Conservation (phyloP, 352 stramenopile species). For the Pythium coloratum region DNA sequence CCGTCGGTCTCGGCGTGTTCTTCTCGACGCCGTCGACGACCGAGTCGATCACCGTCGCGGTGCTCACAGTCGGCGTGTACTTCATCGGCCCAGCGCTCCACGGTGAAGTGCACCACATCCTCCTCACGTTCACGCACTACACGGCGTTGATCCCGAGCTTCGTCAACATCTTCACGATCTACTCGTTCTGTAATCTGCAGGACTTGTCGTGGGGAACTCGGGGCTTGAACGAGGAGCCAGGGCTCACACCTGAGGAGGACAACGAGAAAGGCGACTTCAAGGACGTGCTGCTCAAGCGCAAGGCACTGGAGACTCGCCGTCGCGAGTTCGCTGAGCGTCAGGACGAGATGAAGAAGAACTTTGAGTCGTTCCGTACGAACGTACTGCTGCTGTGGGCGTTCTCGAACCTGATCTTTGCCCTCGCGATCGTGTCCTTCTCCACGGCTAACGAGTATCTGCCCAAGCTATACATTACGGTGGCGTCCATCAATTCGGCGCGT, state of each 20-base stretch:
- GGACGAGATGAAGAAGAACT: slow-evolving; percentile 76
- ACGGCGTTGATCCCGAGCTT: slow-evolving; percentile 85
- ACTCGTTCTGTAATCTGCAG: slow-evolving; percentile 90
- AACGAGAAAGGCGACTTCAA: slow-evolving; percentile 83
- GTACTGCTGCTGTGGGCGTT: slow-evolving; percentile 81
- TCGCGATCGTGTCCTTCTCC: slow-evolving; percentile 72
- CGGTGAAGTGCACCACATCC: slow-evolving; percentile 80
- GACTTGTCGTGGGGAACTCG: slow-evolving; percentile 89
- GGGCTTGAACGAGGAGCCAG: slow-evolving; percentile 57
- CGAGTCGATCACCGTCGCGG: slow-evolving; percentile 57
- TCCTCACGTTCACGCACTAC: slow-evolving; percentile 88
- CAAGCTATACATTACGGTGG: slow-evolving; percentile 69
- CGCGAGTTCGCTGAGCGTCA: slow-evolving; percentile 50
- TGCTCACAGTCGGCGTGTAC: slow-evolving; percentile 78
- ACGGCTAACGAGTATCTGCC: slow-evolving; percentile 60
- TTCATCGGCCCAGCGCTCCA: slow-evolving; percentile 81
- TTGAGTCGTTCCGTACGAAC: slow-evolving; percentile 85
- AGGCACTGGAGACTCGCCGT: slow-evolving; percentile 66
- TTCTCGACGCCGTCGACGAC: slow-evolving; percentile 58
- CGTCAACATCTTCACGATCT: slow-evolving; percentile 90
- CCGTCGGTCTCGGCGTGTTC: slow-evolving; percentile 74
- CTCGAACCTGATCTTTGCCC: slow-evolving; percentile 77
- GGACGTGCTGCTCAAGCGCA: slow-evolving; percentile 77
- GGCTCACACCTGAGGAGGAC: slow-evolving; percentile 44
- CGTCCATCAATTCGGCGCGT: slow-evolving; percentile 63